phyloP scores from a whole-genome alignment of 2,329 filamentous ascomycete species.

The Cylindrodendrum hubeiense region DNA sequence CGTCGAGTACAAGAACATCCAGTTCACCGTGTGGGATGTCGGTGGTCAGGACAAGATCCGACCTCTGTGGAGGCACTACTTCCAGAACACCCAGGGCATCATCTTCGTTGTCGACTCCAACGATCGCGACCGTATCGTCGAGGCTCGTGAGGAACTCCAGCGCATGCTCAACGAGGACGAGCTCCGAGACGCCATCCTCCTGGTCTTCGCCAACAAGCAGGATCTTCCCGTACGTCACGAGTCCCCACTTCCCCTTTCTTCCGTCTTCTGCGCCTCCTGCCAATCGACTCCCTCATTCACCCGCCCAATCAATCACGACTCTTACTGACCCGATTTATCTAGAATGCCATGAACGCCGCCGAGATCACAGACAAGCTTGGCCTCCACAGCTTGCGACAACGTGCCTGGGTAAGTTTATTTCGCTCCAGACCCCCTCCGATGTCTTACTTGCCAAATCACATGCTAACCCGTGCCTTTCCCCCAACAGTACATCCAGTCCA shows the following conservation, averaged over 20 bases:
- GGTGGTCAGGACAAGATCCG: constrained; percentile 99
- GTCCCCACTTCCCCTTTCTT: constrained; percentile 28
- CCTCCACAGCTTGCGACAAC: constrained; percentile 98
- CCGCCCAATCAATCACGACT: constrained; percentile 12
- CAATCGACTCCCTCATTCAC: constrained; percentile 19
- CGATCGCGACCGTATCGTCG: constrained; percentile 97
- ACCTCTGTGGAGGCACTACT: constrained; percentile 99
- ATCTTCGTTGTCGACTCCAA: constrained; percentile 99
- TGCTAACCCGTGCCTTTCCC: constrained; percentile 40
- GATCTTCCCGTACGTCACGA: constrained; percentile 86
- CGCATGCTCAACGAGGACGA: constrained; percentile 99
- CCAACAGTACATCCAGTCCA: constrained; percentile 95
- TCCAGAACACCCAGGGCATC: constrained; percentile 99
- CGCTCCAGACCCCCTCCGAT: background rate
- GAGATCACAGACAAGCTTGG: constrained; percentile 99
- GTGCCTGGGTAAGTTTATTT: constrained; percentile 87
- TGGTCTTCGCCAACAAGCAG: constrained; percentile 99
- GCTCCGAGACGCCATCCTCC: constrained; percentile 94
- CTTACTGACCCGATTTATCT: constrained; percentile 38
- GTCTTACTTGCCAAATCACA: constrained; percentile 11
- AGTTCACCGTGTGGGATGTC: constrained; percentile 99
- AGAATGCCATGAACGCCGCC: constrained; percentile 99
- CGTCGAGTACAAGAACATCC: constrained; percentile 99
- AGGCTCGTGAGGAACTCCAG: constrained; percentile 96
- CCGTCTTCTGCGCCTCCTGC: constrained; percentile 8